A percentile compares a stretch with the other conserved stretches of the same genome.
Conservation (phyloP, 441 rosid genomes). For the Geranium incanum region DNA sequence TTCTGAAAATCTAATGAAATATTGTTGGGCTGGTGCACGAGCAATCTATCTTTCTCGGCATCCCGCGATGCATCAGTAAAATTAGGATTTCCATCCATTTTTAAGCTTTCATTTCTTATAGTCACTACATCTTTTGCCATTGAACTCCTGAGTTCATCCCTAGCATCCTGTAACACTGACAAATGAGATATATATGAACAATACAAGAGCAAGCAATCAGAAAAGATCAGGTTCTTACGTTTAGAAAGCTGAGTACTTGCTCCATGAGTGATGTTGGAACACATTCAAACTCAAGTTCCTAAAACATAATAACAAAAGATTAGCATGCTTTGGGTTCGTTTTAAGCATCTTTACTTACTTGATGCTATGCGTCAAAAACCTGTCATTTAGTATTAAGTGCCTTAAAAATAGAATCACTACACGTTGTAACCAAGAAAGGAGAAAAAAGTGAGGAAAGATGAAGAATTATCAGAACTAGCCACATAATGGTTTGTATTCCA, state of each 20-base stretch:
- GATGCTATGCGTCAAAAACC: neutral
- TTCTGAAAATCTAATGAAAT: conserved; percentile 65
- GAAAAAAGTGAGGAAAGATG: neutral
- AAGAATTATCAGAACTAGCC: neutral
- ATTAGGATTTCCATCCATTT: conserved; percentile 35
- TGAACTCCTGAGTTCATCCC: conserved; percentile 85
- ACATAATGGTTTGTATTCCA: neutral
- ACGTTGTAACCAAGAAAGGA: neutral
- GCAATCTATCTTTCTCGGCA: conserved; percentile 25
- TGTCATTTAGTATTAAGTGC: neutral
- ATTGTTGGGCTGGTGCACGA: conserved; percentile 29
- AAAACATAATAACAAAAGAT: conserved; percentile 22
- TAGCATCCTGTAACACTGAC: conserved; percentile 55
- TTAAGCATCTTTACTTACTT: neutral
- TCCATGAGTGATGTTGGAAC: conserved; percentile 93
- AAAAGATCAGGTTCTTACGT: conserved; percentile 41
- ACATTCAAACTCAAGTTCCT: conserved; percentile 89
- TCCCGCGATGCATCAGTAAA: conserved; percentile 22
- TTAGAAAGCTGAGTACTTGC: conserved; percentile 70
- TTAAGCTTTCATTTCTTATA: conserved; percentile 74
- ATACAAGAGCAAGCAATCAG: conserved; percentile 12
- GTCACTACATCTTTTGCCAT: conserved; percentile 81
- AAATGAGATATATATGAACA: conserved; percentile 22
- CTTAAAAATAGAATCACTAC: neutral
- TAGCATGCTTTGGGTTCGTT: conserved; percentile 7